These are phyloP conservation scores for Firmiana major DNA, from an alignment of 345 rosid species.

Conservation along the genomic window DNA sequence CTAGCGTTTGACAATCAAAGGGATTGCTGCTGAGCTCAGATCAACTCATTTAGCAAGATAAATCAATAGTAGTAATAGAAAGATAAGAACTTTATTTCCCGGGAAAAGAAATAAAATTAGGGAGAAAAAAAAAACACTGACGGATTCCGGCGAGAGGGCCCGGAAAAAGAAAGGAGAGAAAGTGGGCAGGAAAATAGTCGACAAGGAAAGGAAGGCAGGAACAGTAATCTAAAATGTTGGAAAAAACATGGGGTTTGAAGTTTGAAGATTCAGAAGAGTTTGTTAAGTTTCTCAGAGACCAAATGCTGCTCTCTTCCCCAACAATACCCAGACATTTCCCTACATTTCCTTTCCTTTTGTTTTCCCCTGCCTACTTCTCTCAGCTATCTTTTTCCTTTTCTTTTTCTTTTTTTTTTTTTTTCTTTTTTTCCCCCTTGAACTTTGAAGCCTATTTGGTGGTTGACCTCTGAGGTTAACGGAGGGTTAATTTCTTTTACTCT, in stretches of 20 bases:
- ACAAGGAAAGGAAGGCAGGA: background rate
- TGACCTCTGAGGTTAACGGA: background rate
- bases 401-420: background rate
- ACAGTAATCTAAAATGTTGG: background rate
- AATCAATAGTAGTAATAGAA: background rate
- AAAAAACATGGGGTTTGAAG: background rate
- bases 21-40: slow-evolving; percentile 16
- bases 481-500: no score
- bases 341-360: background rate
- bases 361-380: background rate
- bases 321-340: slow-evolving; percentile 35
- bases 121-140: background rate
- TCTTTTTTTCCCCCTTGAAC: no score
- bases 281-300: slow-evolving; percentile 24
- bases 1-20: background rate
- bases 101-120: background rate
- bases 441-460: background rate
- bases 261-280: background rate
- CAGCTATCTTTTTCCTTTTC: slow-evolving; percentile 1
- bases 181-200: background rate
- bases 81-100: background rate
- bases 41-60: slow-evolving; percentile 11
- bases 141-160: slow-evolving; percentile 16
- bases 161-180: slow-evolving; percentile 5
- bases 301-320: slow-evolving; percentile 39